Evolutionary conservation across 768 basidiomycete species (phyloP).

Genomic region (Boletus rubescentipes): DNA sequence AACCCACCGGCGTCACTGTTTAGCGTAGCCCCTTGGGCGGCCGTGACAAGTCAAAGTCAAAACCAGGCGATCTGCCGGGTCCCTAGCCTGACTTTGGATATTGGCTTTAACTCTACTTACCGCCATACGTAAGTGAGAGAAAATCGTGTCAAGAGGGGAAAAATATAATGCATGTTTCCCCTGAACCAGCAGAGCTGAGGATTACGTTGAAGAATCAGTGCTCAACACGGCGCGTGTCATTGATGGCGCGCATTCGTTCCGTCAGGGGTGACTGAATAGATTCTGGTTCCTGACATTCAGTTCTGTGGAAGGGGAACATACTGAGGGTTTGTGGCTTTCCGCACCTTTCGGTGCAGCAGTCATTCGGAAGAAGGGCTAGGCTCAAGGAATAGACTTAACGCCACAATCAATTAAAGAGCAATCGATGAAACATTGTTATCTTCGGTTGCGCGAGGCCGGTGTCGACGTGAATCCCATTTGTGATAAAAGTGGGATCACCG

Average conservation of each 20-base stretch:
- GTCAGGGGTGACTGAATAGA: too few species aligned
- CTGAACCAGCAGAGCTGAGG: not conserved
- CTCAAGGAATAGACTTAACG: too few species aligned
- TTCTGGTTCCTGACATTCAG: too few species aligned
- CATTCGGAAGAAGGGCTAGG: too few species aligned
- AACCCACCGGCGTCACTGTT: too few species aligned
- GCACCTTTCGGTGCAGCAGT: too few species aligned
- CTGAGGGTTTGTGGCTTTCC: too few species aligned
- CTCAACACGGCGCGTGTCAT: not conserved
- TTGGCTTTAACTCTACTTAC: not conserved
- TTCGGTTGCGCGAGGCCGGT: not conserved
- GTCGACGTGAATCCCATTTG: not conserved
- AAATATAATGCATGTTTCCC: not conserved
- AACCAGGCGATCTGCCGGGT: not conserved
- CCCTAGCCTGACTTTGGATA: not conserved
- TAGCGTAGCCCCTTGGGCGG: not conserved
- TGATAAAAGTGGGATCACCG: not conserved
- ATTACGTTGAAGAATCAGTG: not conserved
- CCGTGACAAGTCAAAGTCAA: not conserved
- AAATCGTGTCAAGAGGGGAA: not conserved
- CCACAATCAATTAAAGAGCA: too few species aligned
- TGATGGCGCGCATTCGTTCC: not conserved
- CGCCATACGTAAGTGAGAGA: not conserved
- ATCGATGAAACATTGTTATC: too few species aligned
- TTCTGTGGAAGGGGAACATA: too few species aligned